A percentile compares a stretch with the other conserved stretches of the same genome.
Conservation (phyloP, 495 filamentous ascomycete species). For the Podospora didyma region DNA sequence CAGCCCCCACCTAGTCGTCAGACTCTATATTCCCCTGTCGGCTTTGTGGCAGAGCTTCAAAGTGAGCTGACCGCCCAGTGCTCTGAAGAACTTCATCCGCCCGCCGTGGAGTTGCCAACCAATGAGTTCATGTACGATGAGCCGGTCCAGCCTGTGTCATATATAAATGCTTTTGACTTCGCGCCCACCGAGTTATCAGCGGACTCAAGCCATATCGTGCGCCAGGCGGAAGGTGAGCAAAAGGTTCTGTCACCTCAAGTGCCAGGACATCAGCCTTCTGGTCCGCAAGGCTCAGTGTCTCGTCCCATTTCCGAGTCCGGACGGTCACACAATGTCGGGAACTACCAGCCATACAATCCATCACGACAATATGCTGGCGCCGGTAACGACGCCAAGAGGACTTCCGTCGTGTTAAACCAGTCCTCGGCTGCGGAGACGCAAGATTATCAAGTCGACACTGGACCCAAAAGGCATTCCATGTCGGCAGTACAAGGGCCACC, state of each 20-base stretch:
- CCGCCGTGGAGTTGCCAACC: slow-evolving; percentile 39
- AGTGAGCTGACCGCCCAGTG: slow-evolving; percentile 32
- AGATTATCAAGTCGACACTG: not conserved
- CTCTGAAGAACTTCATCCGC: slow-evolving; percentile 34
- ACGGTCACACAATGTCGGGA: not conserved
- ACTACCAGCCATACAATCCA: slow-evolving; percentile 34
- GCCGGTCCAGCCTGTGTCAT: slow-evolving; percentile 12
- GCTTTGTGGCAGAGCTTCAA: slow-evolving; percentile 42
- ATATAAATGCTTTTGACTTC: slow-evolving; percentile 26
- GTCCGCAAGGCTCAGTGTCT: slow-evolving; percentile 12
- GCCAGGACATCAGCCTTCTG: slow-evolving; percentile 1
- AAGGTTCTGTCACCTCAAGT: not conserved
- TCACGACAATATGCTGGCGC: slow-evolving; percentile 4
- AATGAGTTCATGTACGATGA: slow-evolving; percentile 17
- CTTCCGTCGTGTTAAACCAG: slow-evolving; percentile 12
- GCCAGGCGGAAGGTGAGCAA: slow-evolving; percentile 3
- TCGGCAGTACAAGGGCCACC: slow-evolving; percentile 1
- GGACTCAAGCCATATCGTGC: slow-evolving; percentile 1
- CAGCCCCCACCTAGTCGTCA: slow-evolving; percentile 8
- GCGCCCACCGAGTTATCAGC: slow-evolving; percentile 30
- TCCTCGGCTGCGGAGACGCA: slow-evolving; percentile 9
- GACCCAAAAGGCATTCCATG: slow-evolving; percentile 11
- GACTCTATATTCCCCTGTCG: slow-evolving; percentile 30
- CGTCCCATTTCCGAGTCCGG: not conserved
- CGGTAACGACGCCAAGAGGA: slow-evolving; percentile 11